Conservation (phyloP, 176 grass and related monocot genomes). For the Oryza punctata region DNA sequence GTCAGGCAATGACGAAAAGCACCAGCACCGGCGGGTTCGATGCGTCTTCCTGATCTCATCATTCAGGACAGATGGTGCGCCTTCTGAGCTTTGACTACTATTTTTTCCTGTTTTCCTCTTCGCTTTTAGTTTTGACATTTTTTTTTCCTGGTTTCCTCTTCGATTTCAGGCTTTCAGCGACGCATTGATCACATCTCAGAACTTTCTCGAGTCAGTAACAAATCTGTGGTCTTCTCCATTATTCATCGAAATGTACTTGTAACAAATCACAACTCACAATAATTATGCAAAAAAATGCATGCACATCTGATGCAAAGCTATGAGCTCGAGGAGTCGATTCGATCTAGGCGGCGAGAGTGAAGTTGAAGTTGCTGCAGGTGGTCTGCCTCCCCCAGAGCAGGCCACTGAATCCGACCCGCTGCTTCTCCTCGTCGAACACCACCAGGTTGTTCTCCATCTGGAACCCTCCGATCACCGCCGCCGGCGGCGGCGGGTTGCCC, state of each 20-base stretch:
- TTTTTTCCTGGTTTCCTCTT: too few relatives aligned
- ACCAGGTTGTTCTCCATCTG: conserved; percentile 75
- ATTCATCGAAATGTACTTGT: background rate
- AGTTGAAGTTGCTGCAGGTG: conserved; percentile 59
- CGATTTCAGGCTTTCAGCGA: too few relatives aligned
- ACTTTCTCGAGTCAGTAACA: background rate
- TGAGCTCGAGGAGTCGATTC: background rate
- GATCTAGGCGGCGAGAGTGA: conserved; percentile 26
- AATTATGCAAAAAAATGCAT: background rate
- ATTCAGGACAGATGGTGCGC: too few relatives aligned
- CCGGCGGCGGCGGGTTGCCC: conserved; percentile 23
- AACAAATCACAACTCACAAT: background rate
- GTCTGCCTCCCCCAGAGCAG: conserved; percentile 31
- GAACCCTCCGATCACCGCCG: conserved; percentile 54
- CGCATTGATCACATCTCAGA: too few relatives aligned
- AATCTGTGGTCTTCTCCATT: background rate
- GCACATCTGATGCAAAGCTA: background rate
- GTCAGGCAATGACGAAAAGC: too few relatives aligned
- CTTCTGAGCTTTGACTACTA: too few relatives aligned
- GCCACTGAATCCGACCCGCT: conserved; percentile 35
- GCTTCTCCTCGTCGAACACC: conserved; percentile 53
- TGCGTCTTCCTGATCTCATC: too few relatives aligned
- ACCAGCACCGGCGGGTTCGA: too few relatives aligned
- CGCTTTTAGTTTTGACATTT: too few relatives aligned
- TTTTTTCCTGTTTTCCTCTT: too few relatives aligned